Base-by-base conservation (phyloP, 805 yeast species). In the Huiozyma sinensis region DNA sequence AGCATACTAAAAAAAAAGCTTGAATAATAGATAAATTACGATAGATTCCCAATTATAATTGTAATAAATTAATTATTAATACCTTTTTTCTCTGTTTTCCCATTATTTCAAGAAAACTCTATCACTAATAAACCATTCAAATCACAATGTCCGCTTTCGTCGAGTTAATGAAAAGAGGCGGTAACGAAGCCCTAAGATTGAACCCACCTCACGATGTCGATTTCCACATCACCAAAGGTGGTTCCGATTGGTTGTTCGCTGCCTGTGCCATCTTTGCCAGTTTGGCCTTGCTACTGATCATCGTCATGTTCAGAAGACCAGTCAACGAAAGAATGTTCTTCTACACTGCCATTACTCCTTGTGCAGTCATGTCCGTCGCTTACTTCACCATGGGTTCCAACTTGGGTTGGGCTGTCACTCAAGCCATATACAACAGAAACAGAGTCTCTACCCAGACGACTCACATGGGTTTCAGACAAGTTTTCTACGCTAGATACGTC, bases 221-320 rank as follows among this genome's bases (percentile, higher is more conserved):
- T 50, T 72, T 79, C 58, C 74, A 73, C 45, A 46, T 80, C 33
- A 78, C 82, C 8, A 45, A 54, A 7, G 76, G 77, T 57, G 85
- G 85, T 60, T 77, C 83, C 6, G 77, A 75, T 60, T 79, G 83
- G 84, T 69, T 75, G 51, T 80, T 83, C 81, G 70, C 85, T 4
- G 81, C 68, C 13, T 78, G 79, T 57, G 57, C 71, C 35, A 48
- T 76, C 13, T 72, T 74, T 53, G 60, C 65, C 28, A 43, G 69
- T 1, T 57, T 69, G 28, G 53, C 71, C 7, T 42, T 67, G 11
- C 41, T 54, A n/a, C 48, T 52, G 49, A 47, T 55, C 36, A 50
- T 49, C 28, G 40, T 61, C 33, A 57, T 61, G 49, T 60, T 56
- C 42, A 47, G 47, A 37, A 52, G 55, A 37, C 64, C 65, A 13